Evolutionary conservation across 1,284 basidiomycete species (phyloP).

Genomic region (Sanghuangporus weigelae): DNA sequence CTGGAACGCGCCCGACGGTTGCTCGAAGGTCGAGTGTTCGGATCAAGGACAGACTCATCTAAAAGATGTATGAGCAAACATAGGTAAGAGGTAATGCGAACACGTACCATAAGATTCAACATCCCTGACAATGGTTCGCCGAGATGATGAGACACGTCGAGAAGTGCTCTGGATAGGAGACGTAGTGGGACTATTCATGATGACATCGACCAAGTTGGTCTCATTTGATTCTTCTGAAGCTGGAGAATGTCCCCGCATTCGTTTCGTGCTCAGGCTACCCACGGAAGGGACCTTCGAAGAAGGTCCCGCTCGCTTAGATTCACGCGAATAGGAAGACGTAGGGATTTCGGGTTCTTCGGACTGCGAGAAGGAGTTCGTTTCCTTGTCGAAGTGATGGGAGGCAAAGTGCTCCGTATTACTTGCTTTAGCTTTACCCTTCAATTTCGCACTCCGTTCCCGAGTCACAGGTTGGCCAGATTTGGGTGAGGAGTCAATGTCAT

Average conservation of each 20-base stretch:
- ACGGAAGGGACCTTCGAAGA: neutral
- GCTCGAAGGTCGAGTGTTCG: neutral
- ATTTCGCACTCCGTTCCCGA: neutral
- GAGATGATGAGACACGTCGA: neutral
- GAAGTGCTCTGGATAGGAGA: neutral
- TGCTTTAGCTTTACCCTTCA: slow-evolving; percentile 7
- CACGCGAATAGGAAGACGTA: neutral
- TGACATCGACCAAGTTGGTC: no score
- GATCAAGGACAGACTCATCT: neutral
- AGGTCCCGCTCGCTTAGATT: neutral
- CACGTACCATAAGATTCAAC: slow-evolving; percentile 1
- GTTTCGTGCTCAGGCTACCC: neutral
- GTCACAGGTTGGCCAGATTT: neutral
- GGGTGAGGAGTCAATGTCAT: neutral
- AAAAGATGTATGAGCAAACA: neutral
- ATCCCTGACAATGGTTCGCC: neutral
- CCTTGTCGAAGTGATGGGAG: neutral
- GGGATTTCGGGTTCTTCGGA: neutral
- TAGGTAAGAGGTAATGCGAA: neutral
- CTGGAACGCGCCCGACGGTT: neutral
- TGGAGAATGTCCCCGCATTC: slow-evolving; percentile 1
- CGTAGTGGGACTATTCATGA: no score
- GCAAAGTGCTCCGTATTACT: neutral
- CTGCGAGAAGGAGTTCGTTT: neutral
- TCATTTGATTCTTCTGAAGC: no score